phyloP scores from a whole-genome alignment of 176 grass and related monocot species.

The Tuctoria greenei region DNA sequence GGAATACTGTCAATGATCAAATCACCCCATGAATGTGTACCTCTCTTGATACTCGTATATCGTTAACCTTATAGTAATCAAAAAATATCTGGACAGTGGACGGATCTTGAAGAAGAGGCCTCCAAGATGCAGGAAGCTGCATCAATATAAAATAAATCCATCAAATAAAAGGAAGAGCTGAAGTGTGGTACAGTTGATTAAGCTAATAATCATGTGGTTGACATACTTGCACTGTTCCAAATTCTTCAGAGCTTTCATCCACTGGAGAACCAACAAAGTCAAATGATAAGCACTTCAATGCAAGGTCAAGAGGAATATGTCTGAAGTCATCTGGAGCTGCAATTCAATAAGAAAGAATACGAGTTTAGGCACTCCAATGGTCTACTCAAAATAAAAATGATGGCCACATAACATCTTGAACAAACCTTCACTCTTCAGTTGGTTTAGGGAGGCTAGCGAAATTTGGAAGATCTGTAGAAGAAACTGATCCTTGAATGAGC shows the following conservation, averaged over 20 bases:
- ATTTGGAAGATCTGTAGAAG: slow-evolving; percentile 98
- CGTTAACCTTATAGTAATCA: slow-evolving; percentile 88
- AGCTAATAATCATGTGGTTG: slow-evolving; percentile 29
- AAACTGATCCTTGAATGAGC: slow-evolving; percentile 89
- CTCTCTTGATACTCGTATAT: slow-evolving; percentile 87
- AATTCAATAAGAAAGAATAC: slow-evolving; percentile 38
- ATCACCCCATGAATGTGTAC: slow-evolving; percentile 46
- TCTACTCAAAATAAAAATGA: slow-evolving; percentile 22
- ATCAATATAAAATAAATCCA: slow-evolving; percentile 34
- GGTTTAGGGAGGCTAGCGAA: slow-evolving; percentile 88
- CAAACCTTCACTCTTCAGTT: slow-evolving; percentile 83
- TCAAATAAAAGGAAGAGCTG: slow-evolving; percentile 23
- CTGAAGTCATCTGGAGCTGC: slow-evolving; percentile 74
- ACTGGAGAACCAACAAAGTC: slow-evolving; percentile 96
- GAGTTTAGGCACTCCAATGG: slow-evolving; percentile 31
- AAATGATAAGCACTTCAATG: slow-evolving; percentile 94
- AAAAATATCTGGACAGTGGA: slow-evolving; percentile 97
- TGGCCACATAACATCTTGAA: slow-evolving; percentile 50
- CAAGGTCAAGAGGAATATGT: slow-evolving; percentile 76
- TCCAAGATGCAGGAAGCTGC: slow-evolving; percentile 97
- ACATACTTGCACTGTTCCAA: slow-evolving; percentile 95
- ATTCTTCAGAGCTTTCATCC: slow-evolving; percentile 99
- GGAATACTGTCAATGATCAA: slow-evolving; percentile 4
- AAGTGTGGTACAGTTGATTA: slow-evolving; percentile 4
- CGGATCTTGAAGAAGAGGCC: slow-evolving; percentile 84